These are phyloP conservation scores for Chytridium lagenaria DNA, from an alignment of 371 early-diverging fungal species.

Conservation along the genomic window DNA sequence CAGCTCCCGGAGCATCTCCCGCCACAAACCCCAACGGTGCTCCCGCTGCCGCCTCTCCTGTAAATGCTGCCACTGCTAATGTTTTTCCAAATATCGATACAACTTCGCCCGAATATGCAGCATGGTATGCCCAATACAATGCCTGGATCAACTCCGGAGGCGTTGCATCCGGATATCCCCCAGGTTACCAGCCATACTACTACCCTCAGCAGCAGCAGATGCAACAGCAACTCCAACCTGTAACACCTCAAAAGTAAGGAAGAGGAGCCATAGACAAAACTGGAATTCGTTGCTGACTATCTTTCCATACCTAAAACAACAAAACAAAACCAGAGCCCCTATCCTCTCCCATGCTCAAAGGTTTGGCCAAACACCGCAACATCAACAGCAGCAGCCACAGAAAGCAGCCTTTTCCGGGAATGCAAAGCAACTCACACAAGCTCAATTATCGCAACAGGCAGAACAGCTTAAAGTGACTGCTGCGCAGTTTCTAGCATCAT, in stretches of 20 bases:
- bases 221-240: conserved; percentile 16
- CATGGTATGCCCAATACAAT: conserved; percentile 30
- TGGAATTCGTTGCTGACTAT: too few relatives aligned
- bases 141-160: background rate
- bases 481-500: conserved; percentile 28
- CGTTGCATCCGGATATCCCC: background rate
- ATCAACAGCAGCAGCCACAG: too few relatives aligned
- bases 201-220: conserved; percentile 24
- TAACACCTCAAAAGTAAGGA: too few relatives aligned
- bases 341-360: conserved; percentile 6
- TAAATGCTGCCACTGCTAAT: background rate
- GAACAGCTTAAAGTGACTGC: conserved; percentile 32
- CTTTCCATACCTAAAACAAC: too few relatives aligned
- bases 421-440: too few relatives aligned
- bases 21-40: background rate
- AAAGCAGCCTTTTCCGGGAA: too few relatives aligned
- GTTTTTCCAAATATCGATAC: conserved; percentile 27
- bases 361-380: too few relatives aligned
- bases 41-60: background rate
- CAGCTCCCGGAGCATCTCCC: background rate
- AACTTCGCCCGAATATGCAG: conserved; percentile 29
- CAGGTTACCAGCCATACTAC: background rate
- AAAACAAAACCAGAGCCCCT: too few relatives aligned
- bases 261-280: too few relatives aligned
- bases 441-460: too few relatives aligned